Conservation (phyloP, 345 rosid genomes). For the Boechera divaricarpa region DNA sequence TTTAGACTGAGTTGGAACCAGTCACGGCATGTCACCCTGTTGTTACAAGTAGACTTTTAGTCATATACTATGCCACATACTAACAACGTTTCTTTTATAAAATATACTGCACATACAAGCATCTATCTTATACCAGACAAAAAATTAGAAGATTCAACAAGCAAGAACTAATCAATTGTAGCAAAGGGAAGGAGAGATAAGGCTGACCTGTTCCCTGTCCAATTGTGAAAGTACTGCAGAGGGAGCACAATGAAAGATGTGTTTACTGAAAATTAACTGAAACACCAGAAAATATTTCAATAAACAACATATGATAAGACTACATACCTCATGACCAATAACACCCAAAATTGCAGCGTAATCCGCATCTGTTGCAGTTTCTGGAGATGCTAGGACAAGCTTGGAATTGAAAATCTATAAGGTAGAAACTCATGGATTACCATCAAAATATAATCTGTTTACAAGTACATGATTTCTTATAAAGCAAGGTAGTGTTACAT, state of each 20-base stretch:
- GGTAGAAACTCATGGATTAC: constrained; percentile 35
- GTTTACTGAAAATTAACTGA: constrained; percentile 28
- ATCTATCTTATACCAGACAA: neutral
- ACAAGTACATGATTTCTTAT: neutral
- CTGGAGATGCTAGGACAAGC: constrained; percentile 98
- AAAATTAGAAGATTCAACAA: constrained; percentile 17
- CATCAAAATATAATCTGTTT: constrained; percentile 19
- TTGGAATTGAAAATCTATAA: constrained; percentile 93
- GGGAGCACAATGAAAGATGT: constrained; percentile 38
- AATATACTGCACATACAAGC: neutral
- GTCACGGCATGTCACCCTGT: constrained; percentile 98
- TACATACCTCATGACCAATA: constrained; percentile 95
- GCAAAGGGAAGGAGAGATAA: constrained; percentile 2
- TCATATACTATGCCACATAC: constrained; percentile 12
- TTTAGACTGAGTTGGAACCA: constrained; percentile 99
- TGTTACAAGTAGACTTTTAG: constrained; percentile 35
- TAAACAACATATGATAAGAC: constrained; percentile 1
- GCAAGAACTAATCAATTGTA: constrained; percentile 12
- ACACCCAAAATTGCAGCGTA: constrained; percentile 98
- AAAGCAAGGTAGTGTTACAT: constrained; percentile 54
- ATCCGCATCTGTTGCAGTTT: constrained; percentile 94
- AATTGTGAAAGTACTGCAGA: constrained; percentile 98
- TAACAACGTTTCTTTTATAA: neutral
- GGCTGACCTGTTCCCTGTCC: constrained; percentile 99
- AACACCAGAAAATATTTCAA: neutral